Evolutionary conservation across 257 asterid genomes (phyloP).

Genomic region (Agastache rugosa): DNA sequence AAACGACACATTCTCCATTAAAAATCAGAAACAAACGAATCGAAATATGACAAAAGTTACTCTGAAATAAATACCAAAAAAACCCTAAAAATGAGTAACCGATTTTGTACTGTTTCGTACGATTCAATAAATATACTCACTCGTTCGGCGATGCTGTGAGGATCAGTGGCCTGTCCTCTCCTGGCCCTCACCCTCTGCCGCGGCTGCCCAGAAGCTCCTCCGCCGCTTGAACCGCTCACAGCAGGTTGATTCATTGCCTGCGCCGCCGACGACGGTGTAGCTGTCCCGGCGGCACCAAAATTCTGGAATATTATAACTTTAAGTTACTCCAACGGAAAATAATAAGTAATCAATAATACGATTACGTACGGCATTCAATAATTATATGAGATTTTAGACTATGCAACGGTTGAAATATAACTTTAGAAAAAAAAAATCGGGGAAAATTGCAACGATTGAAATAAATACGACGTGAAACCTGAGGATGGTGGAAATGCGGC

Average conservation of each 20-base stretch:
- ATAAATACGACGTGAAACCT: slow-evolving; percentile 43
- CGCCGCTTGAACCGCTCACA: slow-evolving; percentile 70
- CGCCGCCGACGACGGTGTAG: slow-evolving; percentile 39
- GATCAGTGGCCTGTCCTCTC: slow-evolving; percentile 99
- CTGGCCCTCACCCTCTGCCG: slow-evolving; percentile 94
- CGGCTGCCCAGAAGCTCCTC: slow-evolving; percentile 72
- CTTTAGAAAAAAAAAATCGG: not conserved
- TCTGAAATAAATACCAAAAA: slow-evolving; percentile 25
- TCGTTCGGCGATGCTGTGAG: slow-evolving; percentile 97
- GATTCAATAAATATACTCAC: slow-evolving; percentile 47
- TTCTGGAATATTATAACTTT: slow-evolving; percentile 51
- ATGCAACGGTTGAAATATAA: not conserved
- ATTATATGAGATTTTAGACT: not conserved
- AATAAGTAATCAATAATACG: not conserved
- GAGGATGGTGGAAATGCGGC: slow-evolving; percentile 67
- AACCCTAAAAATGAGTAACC: slow-evolving; percentile 29
- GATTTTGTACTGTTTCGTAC: slow-evolving; percentile 40
- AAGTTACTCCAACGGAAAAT: not conserved
- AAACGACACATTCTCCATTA: slow-evolving; percentile 14
- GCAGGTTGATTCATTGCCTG: slow-evolving; percentile 55
- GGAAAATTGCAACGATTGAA: not conserved
- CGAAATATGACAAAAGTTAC: slow-evolving; percentile 34
- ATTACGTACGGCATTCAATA: not conserved
- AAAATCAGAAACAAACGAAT: slow-evolving; percentile 27
- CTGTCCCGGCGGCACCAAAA: slow-evolving; percentile 44